Evolutionary conservation across 768 basidiomycete genomes (phyloP).

Genomic region (Russula emetica): DNA sequence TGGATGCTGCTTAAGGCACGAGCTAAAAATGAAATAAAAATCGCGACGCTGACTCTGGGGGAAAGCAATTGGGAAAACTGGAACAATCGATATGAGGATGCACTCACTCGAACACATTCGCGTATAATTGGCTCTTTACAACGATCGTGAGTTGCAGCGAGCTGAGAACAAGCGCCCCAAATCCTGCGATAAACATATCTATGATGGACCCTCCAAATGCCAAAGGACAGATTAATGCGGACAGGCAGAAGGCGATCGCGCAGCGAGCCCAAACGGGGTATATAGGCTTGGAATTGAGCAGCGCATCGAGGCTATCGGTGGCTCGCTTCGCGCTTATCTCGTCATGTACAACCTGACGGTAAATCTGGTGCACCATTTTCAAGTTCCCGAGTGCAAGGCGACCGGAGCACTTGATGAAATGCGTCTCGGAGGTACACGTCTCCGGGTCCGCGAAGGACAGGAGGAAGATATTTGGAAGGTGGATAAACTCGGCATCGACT

Average conservation of each 20-base stretch:
- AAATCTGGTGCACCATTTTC: conserved; percentile 78
- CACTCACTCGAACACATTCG: conserved; percentile 84
- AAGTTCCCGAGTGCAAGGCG: conserved; percentile 77
- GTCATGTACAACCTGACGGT: conserved; percentile 84
- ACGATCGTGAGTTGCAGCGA: conserved; percentile 69
- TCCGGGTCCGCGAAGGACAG: conserved; percentile 84
- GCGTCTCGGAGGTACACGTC: conserved; percentile 78
- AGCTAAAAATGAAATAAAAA: conserved; percentile 72
- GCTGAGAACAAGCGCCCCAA: conserved; percentile 61
- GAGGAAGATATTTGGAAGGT: conserved; percentile 72
- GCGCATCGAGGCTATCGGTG: conserved; percentile 51
- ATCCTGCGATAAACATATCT: conserved; percentile 76
- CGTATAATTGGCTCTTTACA: conserved; percentile 70
- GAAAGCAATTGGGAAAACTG: background rate
- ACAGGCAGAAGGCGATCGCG: conserved; percentile 61
- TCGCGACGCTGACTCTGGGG: conserved; percentile 70
- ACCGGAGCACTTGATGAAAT: conserved; percentile 76
- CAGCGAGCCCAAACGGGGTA: conserved; percentile 63
- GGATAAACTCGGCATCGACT: conserved; percentile 84
- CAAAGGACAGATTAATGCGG: conserved; percentile 74
- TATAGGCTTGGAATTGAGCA: conserved; percentile 60
- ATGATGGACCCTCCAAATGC: conserved; percentile 80
- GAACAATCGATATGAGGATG: background rate
- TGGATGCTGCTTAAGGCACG: conserved; percentile 40
- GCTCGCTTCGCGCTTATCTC: conserved; percentile 79